phyloP scores from a whole-genome alignment of 2,329 filamentous ascomycete species.

The Macroventuria anomochaeta region DNA sequence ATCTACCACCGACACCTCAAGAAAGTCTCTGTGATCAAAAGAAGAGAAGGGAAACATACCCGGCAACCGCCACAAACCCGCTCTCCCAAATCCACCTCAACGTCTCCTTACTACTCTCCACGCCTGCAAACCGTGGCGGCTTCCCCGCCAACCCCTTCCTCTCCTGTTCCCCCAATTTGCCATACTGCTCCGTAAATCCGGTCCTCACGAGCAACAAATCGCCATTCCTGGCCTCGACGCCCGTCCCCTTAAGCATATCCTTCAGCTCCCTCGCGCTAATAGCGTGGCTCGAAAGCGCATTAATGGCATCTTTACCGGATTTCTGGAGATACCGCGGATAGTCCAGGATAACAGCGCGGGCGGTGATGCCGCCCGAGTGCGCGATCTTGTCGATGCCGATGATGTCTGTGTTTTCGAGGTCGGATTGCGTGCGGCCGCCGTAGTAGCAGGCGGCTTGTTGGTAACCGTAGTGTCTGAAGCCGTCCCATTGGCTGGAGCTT shows the following conservation, averaged over 20 bases:
- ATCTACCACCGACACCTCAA: too few species aligned
- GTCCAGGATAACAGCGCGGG: conserved; percentile 41
- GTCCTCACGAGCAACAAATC: conserved; percentile 42
- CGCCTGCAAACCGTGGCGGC: conserved; percentile 48
- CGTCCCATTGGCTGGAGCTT: conserved; percentile 49
- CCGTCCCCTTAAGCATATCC: conserved; percentile 44
- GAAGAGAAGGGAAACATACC: conserved; percentile 35
- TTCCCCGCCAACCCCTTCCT: conserved; percentile 38
- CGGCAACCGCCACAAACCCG: conserved; percentile 55
- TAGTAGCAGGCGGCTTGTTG: conserved; percentile 53
- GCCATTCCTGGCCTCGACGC: conserved; percentile 42
- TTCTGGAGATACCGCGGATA: conserved; percentile 40
- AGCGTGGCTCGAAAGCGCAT: conserved; percentile 31
- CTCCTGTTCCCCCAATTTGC: conserved; percentile 24
- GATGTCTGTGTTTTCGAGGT: conserved; percentile 45
- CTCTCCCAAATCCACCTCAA: conserved; percentile 57
- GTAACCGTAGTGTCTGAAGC: conserved; percentile 52
- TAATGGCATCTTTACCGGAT: conserved; percentile 24
- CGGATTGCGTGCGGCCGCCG: conserved; percentile 50
- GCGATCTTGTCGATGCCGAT: conserved; percentile 52
- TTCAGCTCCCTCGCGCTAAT: conserved; percentile 35
- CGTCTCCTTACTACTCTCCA: conserved; percentile 47
- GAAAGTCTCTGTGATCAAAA: too few species aligned
- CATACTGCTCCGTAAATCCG: conserved; percentile 50
- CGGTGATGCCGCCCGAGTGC: conserved; percentile 39